A percentile compares a stretch with the other conserved stretches of the same genome.
Evolutionary conservation across 2,329 filamentous ascomycete genomes (phyloP).

Genomic region (Cladosporium phlei): DNA sequence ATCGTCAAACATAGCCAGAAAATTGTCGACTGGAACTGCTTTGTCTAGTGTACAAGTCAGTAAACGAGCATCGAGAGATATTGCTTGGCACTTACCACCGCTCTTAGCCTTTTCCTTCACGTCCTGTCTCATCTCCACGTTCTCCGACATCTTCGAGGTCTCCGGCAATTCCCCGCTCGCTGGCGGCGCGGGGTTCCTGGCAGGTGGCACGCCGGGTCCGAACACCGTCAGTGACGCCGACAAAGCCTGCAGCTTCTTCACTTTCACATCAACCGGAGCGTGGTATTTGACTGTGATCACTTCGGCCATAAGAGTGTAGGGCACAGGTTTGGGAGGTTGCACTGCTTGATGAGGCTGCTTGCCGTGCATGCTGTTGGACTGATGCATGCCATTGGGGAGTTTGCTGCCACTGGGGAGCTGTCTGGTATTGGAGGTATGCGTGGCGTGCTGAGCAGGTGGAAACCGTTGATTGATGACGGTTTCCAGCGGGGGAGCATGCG

Average conservation of each 20-base stretch:
- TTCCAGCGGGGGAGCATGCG: not conserved
- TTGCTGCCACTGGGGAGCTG: too few species aligned
- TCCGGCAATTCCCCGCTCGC: not conserved
- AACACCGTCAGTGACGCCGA: constrained; percentile 26
- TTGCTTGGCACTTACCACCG: not conserved
- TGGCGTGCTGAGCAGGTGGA: too few species aligned
- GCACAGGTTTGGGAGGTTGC: not conserved
- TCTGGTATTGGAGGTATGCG: too few species aligned
- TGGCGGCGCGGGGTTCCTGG: not conserved
- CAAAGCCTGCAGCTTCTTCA: constrained; percentile 23
- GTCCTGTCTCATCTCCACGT: not conserved
- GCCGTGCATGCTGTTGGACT: too few species aligned
- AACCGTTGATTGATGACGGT: not conserved
- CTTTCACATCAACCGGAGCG: constrained; percentile 21
- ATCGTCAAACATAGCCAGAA: constrained; percentile 24
- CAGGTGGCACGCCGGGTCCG: constrained; percentile 23
- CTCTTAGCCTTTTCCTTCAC: not conserved
- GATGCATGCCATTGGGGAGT: too few species aligned
- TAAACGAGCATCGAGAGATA: not conserved
- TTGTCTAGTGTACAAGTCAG: not conserved
- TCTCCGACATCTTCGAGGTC: constrained; percentile 8
- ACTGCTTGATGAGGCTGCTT: too few species aligned
- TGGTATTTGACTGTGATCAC: constrained; percentile 12
- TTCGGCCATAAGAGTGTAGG: not conserved
- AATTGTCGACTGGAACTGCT: constrained; percentile 20